Conservation (phyloP, 768 basidiomycete species). For the Russula sp. region DNA sequence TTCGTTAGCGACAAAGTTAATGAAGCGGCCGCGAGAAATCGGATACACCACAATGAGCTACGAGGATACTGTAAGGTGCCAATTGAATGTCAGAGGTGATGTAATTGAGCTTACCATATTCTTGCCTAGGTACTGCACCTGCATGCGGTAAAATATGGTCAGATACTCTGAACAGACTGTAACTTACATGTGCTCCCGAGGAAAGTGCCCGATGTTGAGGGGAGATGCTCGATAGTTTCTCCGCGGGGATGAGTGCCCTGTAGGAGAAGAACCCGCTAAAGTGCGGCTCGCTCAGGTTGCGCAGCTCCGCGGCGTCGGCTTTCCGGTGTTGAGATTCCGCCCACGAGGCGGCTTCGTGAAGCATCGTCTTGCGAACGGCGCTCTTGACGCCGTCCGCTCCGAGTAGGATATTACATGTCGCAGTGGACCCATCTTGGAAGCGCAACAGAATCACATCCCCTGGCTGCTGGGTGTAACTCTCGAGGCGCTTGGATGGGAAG, state of each 20-base stretch:
- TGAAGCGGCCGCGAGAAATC: constrained; percentile 51
- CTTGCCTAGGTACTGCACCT: constrained; percentile 49
- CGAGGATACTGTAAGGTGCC: not conserved
- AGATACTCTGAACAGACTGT: not conserved
- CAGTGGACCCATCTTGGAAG: constrained; percentile 60
- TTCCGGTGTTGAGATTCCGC: constrained; percentile 40
- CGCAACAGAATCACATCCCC: constrained; percentile 44
- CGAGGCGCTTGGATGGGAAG: constrained; percentile 57
- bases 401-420: constrained; percentile 61
- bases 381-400: constrained; percentile 69
- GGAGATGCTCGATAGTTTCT: constrained; percentile 42
- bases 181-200: constrained; percentile 47
- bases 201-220: constrained; percentile 50
- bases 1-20: constrained; percentile 43
- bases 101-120: constrained; percentile 39
- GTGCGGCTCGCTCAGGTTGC: constrained; percentile 45
- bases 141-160: constrained; percentile 1
- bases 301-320: constrained; percentile 42
- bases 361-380: constrained; percentile 42
- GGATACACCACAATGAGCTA: constrained; percentile 64
- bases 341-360: constrained; percentile 34
- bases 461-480: constrained; percentile 48
- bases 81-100: not conserved
- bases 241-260: constrained; percentile 55
- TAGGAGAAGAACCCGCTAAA: constrained; percentile 63